Evolutionary conservation across 208 protist genomes (phyloP), one percentile per base, ranked within the genome.

Genomic region (Leishmania lainsoni): DNA sequence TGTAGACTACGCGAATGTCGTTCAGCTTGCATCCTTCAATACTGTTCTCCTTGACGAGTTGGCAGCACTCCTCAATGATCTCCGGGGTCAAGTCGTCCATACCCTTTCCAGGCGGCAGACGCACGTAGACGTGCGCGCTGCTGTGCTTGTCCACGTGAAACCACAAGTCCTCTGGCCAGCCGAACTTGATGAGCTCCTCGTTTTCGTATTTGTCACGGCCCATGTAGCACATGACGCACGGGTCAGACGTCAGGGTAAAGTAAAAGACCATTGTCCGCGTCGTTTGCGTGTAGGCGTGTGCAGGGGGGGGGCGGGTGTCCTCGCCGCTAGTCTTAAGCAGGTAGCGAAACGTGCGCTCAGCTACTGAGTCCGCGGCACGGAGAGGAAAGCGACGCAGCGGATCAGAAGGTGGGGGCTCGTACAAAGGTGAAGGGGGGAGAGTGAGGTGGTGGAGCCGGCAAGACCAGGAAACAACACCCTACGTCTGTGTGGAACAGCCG

Each of bases 121-220:
- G 92, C 3, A 99, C 81, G 90, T 99, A 99, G n/a, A 99, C 96
- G 89, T 99, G 99, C 0, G 99, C 99, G 85, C 94, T 98, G 78
- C 94, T 97, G 73, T 99, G 92, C 61, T 96, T 95, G 86, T 99
- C 98, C 10, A 99, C 99, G 90, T 99, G 99, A 80, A 99, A 99
- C 98, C 99, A 99, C 35, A 99, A 88, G 84, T 99, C 99, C 74
- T 99, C 98, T 5, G 98, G 97, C 94, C 95, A 99, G 17, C 97
- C 98, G 73, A 95, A 98, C 75, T 94, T 94, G 83, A 99, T 99
- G 16, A 99, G 87, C 73, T 99, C 95, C 88, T 99, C 99, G 83
- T 99, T 99, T 77, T 99, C 99, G 86, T 96, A 98, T 89, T 99
- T 99, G 90, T 99, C 99, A 48, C 91, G 89, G 48, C 99, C 99